Evolutionary conservation across 2,329 filamentous ascomycete species (phyloP), one percentile per base, ranked within the genome.

Genomic region (Plenodomus biglobosus): DNA sequence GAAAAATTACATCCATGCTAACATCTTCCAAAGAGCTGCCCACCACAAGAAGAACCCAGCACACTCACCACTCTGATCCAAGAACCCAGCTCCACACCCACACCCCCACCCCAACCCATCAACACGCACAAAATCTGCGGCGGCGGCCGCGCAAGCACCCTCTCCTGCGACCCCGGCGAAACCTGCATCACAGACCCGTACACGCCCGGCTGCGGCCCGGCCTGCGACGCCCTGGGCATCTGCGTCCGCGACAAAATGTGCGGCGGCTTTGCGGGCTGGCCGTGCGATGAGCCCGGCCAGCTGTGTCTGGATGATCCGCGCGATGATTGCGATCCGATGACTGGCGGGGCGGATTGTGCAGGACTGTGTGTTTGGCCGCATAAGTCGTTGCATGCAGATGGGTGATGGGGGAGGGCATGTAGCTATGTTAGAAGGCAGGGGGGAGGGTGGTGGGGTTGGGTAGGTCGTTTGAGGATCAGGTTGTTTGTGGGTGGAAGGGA

Each of bases 221-320:
- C 50, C 6, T 70, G 68, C 46, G 70, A 71, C 44, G 56, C 50
- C 2, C 37, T 51, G 0, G 70, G 70, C 19, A 68, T 73, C 8
- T 73, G 71, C 35, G 69, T 71, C 13, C 52, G 62, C 40, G 57
- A 69, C 7, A 59, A 61, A 44, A 32, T 67, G 39, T 78, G 76
- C 50, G 74, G 75, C 20, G 76, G 75, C 0, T 69, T 78, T 43
- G 69, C 66, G 0, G 74, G 66, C 1, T 57, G 68, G 17, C 22
- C 2, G 2, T 78, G 76, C 50, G 48, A 59, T 5, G 37, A 46
- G 3, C 36, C 46, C 10, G 67, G 64, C 1, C 61, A 70, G 61
- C 59, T 62, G 8, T 78, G 76, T 47, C 56, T 72, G 27, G 75
- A 78, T 61, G 71, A 77, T 52, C 72, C 74, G 4, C 56, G 67